Evolutionary conservation across 139 green algal species (phyloP).

Genomic region (Mesotaenium endlicherianum): DNA sequence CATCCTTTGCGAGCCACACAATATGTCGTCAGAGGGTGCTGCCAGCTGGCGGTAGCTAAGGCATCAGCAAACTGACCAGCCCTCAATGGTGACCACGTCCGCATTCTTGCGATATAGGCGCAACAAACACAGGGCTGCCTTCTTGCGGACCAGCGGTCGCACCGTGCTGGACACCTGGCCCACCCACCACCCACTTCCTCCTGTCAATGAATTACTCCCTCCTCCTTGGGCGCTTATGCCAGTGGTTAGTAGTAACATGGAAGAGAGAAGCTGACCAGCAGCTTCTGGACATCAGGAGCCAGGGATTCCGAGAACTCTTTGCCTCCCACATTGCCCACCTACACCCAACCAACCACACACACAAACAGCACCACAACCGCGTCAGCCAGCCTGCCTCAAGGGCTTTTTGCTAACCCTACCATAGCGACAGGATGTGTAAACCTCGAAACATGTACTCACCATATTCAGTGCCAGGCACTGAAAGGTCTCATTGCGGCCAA

Average conservation of each 20-base stretch:
- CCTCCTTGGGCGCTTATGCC: too few species aligned
- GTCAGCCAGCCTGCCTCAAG: not conserved
- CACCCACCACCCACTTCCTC: too few species aligned
- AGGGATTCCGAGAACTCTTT: slow-evolving; percentile 93
- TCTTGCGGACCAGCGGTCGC: slow-evolving; percentile 90
- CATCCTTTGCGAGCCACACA: not conserved
- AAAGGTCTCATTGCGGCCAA: slow-evolving; percentile 88
- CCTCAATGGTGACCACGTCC: slow-evolving; percentile 66
- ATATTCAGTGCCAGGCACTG: slow-evolving; percentile 92
- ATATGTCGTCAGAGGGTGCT: not conserved
- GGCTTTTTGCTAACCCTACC: not conserved
- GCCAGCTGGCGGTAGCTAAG: not conserved
- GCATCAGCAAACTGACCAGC: slow-evolving; percentile 56
- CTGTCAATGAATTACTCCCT: too few species aligned
- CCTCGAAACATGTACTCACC: slow-evolving; percentile 31
- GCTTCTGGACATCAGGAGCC: slow-evolving; percentile 82
- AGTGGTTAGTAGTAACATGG: too few species aligned
- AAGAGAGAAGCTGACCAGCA: slow-evolving; percentile 81
- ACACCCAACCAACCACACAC: not conserved
- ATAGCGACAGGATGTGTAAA: not conserved
- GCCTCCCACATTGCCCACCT: slow-evolving; percentile 77
- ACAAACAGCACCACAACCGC: not conserved
- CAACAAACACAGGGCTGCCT: slow-evolving; percentile 92
- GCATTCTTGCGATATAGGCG: slow-evolving; percentile 86
- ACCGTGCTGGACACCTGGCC: slow-evolving; percentile 48